Conservation (phyloP, 2,329 filamentous ascomycete genomes). For the Bipolaris sorokiniana region DNA sequence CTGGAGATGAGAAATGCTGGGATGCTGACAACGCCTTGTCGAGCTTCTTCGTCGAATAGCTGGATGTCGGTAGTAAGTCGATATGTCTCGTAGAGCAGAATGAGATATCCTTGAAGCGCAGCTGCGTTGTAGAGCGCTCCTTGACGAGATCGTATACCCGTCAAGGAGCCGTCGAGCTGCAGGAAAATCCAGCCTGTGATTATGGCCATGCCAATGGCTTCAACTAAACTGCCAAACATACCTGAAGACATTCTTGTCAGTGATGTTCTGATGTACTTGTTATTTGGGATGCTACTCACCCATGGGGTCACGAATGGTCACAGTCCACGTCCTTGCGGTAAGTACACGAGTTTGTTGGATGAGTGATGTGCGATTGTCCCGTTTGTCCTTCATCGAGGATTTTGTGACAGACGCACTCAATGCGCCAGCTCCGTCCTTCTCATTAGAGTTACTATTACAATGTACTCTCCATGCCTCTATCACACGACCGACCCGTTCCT, state of each 20-base stretch:
- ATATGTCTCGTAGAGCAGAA: conserved; percentile 77
- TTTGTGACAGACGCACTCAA: conserved; percentile 5
- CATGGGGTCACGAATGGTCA: conserved; percentile 77
- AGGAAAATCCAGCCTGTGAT: conserved; percentile 77
- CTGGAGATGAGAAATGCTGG: conserved; percentile 73
- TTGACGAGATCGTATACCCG: conserved; percentile 75
- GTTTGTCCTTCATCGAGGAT: conserved; percentile 17
- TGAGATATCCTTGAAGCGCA: conserved; percentile 76
- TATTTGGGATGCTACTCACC: conserved; percentile 49
- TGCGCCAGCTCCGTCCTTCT: conserved; percentile 19
- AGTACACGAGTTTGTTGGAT: conserved; percentile 68
- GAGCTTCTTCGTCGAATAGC: conserved; percentile 76
- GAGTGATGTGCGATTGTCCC: conserved; percentile 61
- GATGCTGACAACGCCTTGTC: conserved; percentile 73
- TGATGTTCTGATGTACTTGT: neutral
- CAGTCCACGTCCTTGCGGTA: conserved; percentile 71
- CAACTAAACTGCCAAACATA: conserved; percentile 71
- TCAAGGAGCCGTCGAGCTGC: conserved; percentile 66
- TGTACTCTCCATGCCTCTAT: conserved; percentile 63
- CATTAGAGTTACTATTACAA: conserved; percentile 14
- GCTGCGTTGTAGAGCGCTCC: conserved; percentile 75
- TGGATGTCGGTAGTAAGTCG: conserved; percentile 76
- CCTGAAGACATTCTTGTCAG: neutral
- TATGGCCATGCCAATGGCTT: conserved; percentile 73
- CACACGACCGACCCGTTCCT: conserved; percentile 65